Evolutionary conservation across 306 rosid species (phyloP).

Genomic region (Purshia tridentata): DNA sequence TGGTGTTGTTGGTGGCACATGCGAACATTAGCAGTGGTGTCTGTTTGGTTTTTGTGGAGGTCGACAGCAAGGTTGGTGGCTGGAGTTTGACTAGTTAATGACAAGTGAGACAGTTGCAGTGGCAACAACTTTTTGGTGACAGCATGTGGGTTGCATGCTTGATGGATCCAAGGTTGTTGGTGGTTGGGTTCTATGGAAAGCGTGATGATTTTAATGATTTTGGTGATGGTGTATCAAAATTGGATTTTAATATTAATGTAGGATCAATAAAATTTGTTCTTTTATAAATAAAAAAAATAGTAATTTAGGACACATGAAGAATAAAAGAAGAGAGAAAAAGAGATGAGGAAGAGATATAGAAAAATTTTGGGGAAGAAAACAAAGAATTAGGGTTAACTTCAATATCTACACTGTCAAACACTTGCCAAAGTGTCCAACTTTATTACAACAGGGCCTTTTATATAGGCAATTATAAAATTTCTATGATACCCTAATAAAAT

Average conservation of each 20-base stretch:
- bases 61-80: neutral
- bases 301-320: neutral
- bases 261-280: neutral
- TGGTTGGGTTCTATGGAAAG: neutral
- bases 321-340: neutral
- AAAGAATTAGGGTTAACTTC: neutral
- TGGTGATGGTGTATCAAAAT: constrained; percentile 1
- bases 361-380: neutral
- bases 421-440: neutral
- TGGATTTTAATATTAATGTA: neutral
- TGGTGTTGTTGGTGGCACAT: neutral
- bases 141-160: neutral
- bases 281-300: no score
- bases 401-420: neutral
- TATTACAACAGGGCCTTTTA: neutral
- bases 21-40: no score
- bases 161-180: neutral
- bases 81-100: neutral
- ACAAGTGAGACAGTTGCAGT: neutral
- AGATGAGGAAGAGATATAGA: neutral
- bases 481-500: neutral
- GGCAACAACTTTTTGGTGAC: no score
- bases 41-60: neutral
- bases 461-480: neutral
- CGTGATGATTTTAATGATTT: neutral